Evolutionary conservation across 441 rosid genomes (phyloP).

Genomic region (Euphorbia corollata): DNA sequence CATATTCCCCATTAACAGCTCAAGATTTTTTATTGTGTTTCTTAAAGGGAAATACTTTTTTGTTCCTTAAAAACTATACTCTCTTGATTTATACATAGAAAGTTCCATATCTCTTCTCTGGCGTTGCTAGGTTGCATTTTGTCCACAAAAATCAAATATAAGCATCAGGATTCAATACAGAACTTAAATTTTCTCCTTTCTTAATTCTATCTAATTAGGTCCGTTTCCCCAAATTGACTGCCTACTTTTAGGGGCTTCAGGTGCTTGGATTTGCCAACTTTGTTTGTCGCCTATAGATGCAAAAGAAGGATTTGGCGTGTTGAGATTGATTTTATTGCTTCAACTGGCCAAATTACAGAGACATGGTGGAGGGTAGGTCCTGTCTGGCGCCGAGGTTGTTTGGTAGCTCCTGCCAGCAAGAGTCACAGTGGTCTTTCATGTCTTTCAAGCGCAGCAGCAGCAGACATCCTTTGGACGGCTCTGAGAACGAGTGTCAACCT

Average conservation of each 20-base stretch:
- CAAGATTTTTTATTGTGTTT: neutral
- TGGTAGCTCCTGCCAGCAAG: conserved; percentile 59
- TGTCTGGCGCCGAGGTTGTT: conserved; percentile 57
- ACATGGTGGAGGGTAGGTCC: conserved; percentile 77
- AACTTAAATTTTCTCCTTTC: conserved; percentile 3
- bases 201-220: conserved; percentile 15
- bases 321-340: conserved; percentile 17
- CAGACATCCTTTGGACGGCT: conserved; percentile 44
- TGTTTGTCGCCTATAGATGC: conserved; percentile 8
- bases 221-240: conserved; percentile 15
- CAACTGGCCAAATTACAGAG: conserved; percentile 32
- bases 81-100: conserved; percentile 9
- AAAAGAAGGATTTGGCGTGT: conserved; percentile 14
- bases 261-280: conserved; percentile 17
- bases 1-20: conserved; percentile 8
- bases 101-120: conserved; percentile 10
- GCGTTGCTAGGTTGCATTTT: conserved; percentile 10
- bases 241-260: conserved; percentile 21
- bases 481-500: conserved; percentile 27
- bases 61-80: neutral
- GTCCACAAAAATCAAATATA: conserved; percentile 9
- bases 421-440: conserved; percentile 63
- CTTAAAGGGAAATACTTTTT: neutral
- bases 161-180: neutral
- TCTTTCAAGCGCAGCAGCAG: conserved; percentile 24